Conservation (phyloP, 139 green algal genomes). For the Chlorella vulgaris region DNA sequence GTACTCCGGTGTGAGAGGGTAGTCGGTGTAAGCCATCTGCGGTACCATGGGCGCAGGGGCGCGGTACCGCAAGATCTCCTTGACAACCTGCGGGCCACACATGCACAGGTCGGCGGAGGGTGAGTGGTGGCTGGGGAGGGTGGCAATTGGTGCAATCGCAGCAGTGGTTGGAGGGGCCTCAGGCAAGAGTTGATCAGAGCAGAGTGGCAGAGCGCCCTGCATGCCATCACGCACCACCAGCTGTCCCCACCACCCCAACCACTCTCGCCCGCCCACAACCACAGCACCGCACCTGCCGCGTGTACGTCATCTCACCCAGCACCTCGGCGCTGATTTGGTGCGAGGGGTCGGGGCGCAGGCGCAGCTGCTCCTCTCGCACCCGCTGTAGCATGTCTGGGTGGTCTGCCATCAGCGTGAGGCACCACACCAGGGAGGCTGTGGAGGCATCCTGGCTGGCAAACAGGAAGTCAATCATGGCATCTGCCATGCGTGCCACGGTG, state of each 20-base stretch:
- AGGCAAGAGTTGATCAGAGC: no score
- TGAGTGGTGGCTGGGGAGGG: background rate
- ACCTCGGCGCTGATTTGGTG: slow-evolving; percentile 67
- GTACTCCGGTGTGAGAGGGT: slow-evolving; percentile 77
- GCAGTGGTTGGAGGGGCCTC: no score
- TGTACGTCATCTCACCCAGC: slow-evolving; percentile 81
- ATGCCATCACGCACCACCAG: background rate
- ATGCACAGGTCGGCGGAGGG: background rate
- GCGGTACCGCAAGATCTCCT: slow-evolving; percentile 82
- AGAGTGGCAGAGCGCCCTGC: no score
- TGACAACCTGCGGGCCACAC: slow-evolving; percentile 60
- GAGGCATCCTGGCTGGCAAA: slow-evolving; percentile 89
- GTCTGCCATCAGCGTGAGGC: slow-evolving; percentile 82
- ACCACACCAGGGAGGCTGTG: slow-evolving; percentile 83
- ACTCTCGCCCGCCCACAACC: background rate
- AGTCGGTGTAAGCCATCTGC: slow-evolving; percentile 70
- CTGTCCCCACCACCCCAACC: background rate
- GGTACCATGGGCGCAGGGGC: slow-evolving; percentile 87
- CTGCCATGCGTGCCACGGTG: slow-evolving; percentile 35
- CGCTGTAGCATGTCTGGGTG: slow-evolving; percentile 75
- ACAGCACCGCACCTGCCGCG: slow-evolving; percentile 61
- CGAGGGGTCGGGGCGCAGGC: slow-evolving; percentile 59
- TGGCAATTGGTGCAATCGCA: no score
- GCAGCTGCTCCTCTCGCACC: slow-evolving; percentile 70
- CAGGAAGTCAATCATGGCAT: slow-evolving; percentile 88